Evolutionary conservation across 179 eudicot species (phyloP), one percentile per base, ranked within the genome.

Genomic region (Corrigiola litoralis): DNA sequence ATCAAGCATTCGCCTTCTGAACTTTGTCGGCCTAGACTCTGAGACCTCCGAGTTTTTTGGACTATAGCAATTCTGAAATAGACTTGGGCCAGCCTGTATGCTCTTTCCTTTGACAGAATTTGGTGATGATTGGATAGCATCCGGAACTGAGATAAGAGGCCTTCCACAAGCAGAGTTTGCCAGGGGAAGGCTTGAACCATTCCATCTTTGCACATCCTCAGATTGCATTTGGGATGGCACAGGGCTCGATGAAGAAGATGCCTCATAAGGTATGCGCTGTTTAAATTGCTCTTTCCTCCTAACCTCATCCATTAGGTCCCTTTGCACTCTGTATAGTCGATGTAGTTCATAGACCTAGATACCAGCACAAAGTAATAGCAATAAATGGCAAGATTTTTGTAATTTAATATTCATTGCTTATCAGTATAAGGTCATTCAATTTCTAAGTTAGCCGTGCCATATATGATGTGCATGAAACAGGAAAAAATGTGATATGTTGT

Each of bases 261-360:
- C 71, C 64, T 90, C 96, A 51, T 77, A 71, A 17, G 85, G 79
- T 14, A 52, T 73, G 41, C 75, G 69, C 40, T 53, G 77, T 49
- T 75, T 80, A 25, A 60, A 63, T 17, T 73, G 77, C 56, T 87
- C 91, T 60, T 79, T 87, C 67, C 79, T 87, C 58, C 63, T 80
- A 28, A 74, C 61, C 65, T 87, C 98, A 48, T 92, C 92, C 98
- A 89, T 92, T 80, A 89, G 73, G 64, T 87, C 87, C 77, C 79
- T 82, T 66, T 92, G 98, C 66, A 75, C 84, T 66, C 71, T 76
- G 79, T 92, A 92, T 10, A 89, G 87, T 64, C 96, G 90, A 65
- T 92, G 98, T 38, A 92, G 87, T 74, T 92, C 98, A 70, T 46
- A 56, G 42, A 92, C 89, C 97, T 91, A 68, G 52, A 71, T 37